These are phyloP conservation scores for Candida patagonica DNA, from an alignment of 805 yeast genomes.

Conservation along the genomic window DNA sequence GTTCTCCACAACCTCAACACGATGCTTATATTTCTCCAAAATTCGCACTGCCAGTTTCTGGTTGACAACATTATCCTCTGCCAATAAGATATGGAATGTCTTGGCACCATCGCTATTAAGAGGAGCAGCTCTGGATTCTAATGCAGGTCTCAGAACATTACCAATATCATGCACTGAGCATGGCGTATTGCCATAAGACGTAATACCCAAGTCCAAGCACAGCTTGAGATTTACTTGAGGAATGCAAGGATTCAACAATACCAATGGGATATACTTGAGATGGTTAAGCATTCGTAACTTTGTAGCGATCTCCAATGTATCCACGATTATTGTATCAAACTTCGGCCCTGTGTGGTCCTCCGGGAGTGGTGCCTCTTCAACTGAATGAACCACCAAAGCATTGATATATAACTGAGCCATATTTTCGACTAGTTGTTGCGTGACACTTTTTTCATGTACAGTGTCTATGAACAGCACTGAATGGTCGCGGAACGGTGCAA, in stretches of 20 bases:
- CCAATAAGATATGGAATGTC: conserved; percentile 64
- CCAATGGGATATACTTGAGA: conserved; percentile 78
- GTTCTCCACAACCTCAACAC: conserved; percentile 76
- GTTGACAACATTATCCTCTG: conserved; percentile 81
- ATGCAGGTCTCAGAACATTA: conserved; percentile 73
- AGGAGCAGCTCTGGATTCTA: conserved; percentile 74
- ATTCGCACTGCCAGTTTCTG: conserved; percentile 82
- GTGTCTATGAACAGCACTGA: conserved; percentile 63
- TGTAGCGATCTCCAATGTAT: conserved; percentile 66
- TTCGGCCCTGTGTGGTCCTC: conserved; percentile 32
- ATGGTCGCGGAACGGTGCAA: conserved; percentile 65
- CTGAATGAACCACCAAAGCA: conserved; percentile 49
- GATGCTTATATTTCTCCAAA: conserved; percentile 77
- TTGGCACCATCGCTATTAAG: conserved; percentile 70
- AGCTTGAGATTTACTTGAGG: conserved; percentile 72
- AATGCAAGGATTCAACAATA: conserved; percentile 62
- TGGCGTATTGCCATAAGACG: conserved; percentile 83
- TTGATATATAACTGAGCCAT: conserved; percentile 48
- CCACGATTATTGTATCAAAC: conserved; percentile 77
- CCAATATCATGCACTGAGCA: conserved; percentile 76
- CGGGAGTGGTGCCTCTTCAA: conserved; percentile 46
- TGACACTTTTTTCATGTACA: conserved; percentile 44
- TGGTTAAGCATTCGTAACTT: conserved; percentile 60
- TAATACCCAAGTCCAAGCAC: conserved; percentile 78
- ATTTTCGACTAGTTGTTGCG: conserved; percentile 41